Base-by-base conservation (phyloP, 108 stramenopile species). In the Licmophora abbreviata region DNA sequence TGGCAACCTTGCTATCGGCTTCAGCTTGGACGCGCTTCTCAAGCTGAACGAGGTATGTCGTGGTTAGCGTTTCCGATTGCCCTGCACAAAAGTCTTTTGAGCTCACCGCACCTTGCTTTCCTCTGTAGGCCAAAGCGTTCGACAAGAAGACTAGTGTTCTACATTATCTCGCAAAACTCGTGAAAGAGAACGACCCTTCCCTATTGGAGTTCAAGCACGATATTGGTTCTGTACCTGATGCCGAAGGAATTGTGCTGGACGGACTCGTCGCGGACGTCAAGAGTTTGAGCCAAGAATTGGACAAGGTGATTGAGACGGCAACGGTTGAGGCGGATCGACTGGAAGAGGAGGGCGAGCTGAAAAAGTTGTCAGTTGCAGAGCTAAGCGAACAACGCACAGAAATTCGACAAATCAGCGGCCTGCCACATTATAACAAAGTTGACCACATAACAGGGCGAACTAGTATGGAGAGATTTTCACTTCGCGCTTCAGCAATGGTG, bases 111-210 rank as follows among this genome's bases (percentile, higher is more conserved):
- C 47, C 38, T 53, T 47, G 28, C 21, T 46, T 33, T 33, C 29
- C 17, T 28, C 29, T 30, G 32, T 44, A 86, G 76, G 92, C 95
- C 45, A 97, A 97, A 70, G 95, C 95, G 0, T 88, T 87, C 63
- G 97, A 97, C 65, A 86, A 88, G 68, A 95, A 94, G 71, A 97
- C 97, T 11, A 90, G 85, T 48, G 88, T 97, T 30, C 69, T 97
- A 5, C 88, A 93, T 60, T 95, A 95, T 56, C 70, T 96, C 30
- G 79, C 81, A 35, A 82, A 81, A 52, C 34, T 89, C 17, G 75
- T 89, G 20, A 77, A 78, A 56, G 61, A 65, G 9, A 89, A 89
- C 54, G 83, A 89, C 48, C 64, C 63, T 21, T 46, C 61, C 41
- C 58, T 89, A 41, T 53, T 86, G 8, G 53, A 65, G 1, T 85